Evolutionary conservation across 2,329 filamentous ascomycete genomes (phyloP).

Genomic region (Penicillium polonicum): DNA sequence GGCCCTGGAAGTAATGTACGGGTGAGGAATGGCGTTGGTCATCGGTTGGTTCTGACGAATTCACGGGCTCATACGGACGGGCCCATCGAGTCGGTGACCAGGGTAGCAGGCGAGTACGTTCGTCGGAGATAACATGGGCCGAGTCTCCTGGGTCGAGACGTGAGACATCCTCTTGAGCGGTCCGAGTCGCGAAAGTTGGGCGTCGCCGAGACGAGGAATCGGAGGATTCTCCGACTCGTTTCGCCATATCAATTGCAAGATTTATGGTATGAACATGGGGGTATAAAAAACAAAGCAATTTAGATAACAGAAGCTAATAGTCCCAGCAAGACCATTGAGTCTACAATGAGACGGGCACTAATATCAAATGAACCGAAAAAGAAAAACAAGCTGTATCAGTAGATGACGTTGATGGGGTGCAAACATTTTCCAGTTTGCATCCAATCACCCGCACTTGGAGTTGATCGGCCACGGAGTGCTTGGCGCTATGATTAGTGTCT

Average conservation of each 20-base stretch:
- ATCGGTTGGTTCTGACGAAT: constrained; percentile 17
- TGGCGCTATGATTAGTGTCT: constrained; percentile 6
- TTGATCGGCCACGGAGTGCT: constrained; percentile 14
- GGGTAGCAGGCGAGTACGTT: constrained; percentile 25
- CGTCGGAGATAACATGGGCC: constrained; percentile 19
- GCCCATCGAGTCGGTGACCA: constrained; percentile 21
- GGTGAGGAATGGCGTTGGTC: constrained; percentile 21
- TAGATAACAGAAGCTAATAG: background rate
- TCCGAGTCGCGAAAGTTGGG: constrained; percentile 42
- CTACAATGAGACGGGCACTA: background rate
- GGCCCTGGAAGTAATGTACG: constrained; percentile 22
- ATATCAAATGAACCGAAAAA: background rate
- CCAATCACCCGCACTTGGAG: constrained; percentile 17
- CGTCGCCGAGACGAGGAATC: constrained; percentile 35
- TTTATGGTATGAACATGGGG: constrained; percentile 3
- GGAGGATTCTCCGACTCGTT: constrained; percentile 20
- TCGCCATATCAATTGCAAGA: constrained; percentile 22
- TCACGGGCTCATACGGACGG: constrained; percentile 28
- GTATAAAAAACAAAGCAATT: background rate
- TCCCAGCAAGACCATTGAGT: constrained; percentile 1
- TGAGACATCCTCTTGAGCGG: constrained; percentile 39
- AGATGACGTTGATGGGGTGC: constrained; percentile 18
- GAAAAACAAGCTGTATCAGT: background rate
- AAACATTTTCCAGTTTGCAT: constrained; percentile 35
- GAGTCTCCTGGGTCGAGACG: constrained; percentile 37